Evolutionary conservation across 1,139 yeast species (phyloP), one percentile per base, ranked within the genome.

Genomic region (Debaryomyces nepalensis): DNA sequence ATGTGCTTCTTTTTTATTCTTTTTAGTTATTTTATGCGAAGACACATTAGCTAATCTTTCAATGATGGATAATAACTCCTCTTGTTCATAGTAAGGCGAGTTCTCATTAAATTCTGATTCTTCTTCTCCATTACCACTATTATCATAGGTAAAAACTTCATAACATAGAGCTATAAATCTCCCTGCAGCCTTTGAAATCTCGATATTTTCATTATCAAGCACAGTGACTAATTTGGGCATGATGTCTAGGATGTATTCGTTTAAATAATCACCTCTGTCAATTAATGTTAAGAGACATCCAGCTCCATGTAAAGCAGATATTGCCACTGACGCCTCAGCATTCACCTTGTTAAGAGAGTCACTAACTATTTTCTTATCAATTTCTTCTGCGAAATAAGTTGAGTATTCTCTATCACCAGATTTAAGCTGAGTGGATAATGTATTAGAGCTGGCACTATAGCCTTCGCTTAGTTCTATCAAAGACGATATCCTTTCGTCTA

Each of bases 161-260:
- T 80, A 84, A 47, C 76, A 70, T 29, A 85, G 68, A 0, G 85
- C 93, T 47, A 82, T 67, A 4, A 82, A 66, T 57, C 85, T 68
- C 24, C 82, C 84, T 8, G 82, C 77, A 26, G 90, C 79, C 55
- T 78, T 62, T 38, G 76, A 52, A 48, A 70, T 58, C 42, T 77
- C 72, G 41, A 66, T 51, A 47, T 58, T 64, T 24, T 60, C 64
- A 49, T 71, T 66, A 42, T 73, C 77, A 22, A 77, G 59, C 33
- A 74, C 61, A 5, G 69, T 65, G 10, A 74, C 63, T 15, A 74
- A 54, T 38, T 73, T 74, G 4, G 65, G 56, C 22, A 68, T 55
- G 43, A 74, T 52, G 33, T 66, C 70, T 37, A 70, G 70, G 6
- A 73, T 44, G 2, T 67, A 41, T 41, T 75, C 80, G 52, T 77